Conservation (phyloP, 2,329 filamentous ascomycete genomes). For the Stachybotrys chartarum region DNA sequence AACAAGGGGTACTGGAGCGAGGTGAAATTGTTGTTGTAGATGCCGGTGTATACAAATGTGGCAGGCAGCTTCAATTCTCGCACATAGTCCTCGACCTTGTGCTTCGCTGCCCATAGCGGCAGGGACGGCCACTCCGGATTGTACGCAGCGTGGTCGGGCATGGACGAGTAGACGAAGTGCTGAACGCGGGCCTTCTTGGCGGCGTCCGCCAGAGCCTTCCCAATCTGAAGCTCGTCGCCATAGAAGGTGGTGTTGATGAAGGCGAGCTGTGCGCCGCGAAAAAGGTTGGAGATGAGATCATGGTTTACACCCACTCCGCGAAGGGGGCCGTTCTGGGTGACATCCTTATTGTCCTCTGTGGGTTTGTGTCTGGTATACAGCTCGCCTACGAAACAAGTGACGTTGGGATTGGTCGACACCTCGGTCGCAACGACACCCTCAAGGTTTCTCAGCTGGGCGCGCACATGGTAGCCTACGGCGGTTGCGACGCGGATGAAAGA, state of each 20-base stretch:
- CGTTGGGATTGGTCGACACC: slow-evolving; percentile 72
- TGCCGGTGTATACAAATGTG: slow-evolving; percentile 92
- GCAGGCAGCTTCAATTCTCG: slow-evolving; percentile 74
- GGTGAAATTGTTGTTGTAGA: slow-evolving; percentile 99
- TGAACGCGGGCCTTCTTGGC: slow-evolving; percentile 78
- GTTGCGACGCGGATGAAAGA: slow-evolving; percentile 91
- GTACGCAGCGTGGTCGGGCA: slow-evolving; percentile 88
- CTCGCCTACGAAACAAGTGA: slow-evolving; percentile 57
- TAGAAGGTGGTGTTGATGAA: slow-evolving; percentile 99
- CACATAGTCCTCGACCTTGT: slow-evolving; percentile 87
- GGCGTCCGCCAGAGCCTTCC: slow-evolving; percentile 79
- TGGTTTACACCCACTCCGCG: slow-evolving; percentile 62
- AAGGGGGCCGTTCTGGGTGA: slow-evolving; percentile 61
- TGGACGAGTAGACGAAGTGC: slow-evolving; percentile 94
- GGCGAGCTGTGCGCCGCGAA: slow-evolving; percentile 76
- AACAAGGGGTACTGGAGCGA: slow-evolving; percentile 88
- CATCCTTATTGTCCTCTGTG: slow-evolving; percentile 47
- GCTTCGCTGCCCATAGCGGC: slow-evolving; percentile 88
- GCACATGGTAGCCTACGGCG: slow-evolving; percentile 87
- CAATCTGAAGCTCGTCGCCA: slow-evolving; percentile 87
- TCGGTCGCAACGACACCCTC: slow-evolving; percentile 86
- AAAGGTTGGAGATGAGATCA: slow-evolving; percentile 67
- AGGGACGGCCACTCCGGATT: slow-evolving; percentile 71
- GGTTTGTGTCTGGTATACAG: slow-evolving; percentile 50
- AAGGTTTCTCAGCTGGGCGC: slow-evolving; percentile 81